A percentile compares a stretch with the other conserved stretches of the same genome.
Conservation (phyloP, 768 basidiomycete species). For the Tephrocybe sp. region DNA sequence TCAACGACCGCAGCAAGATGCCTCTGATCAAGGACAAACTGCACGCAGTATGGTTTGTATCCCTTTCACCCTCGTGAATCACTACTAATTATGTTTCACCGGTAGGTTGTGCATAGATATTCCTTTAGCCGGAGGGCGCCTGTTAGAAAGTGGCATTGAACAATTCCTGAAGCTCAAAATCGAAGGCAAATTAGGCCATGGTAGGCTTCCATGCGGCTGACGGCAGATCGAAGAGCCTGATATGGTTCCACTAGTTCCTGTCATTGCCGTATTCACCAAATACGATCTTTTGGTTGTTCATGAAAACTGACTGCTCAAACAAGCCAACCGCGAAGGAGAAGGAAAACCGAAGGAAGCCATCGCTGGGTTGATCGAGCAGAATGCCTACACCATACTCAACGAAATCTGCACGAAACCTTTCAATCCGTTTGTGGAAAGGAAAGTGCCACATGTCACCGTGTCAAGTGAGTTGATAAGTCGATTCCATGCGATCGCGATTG, state of each 20-base stretch:
- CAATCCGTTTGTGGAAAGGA: constrained; percentile 1
- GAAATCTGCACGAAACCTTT: constrained; percentile 5
- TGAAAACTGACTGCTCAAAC: constrained; percentile 2
- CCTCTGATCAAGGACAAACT: constrained; percentile 24
- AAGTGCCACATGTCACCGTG: constrained; percentile 12
- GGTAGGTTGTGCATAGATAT: constrained; percentile 31
- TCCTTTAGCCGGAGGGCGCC: constrained; percentile 22
- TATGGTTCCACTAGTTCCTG: constrained; percentile 22
- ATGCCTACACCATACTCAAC: neutral
- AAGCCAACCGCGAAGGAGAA: neutral
- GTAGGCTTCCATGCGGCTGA: constrained; percentile 13
- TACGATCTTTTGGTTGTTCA: constrained; percentile 24
- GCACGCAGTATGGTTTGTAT: constrained; percentile 29
- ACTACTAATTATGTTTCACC: neutral
- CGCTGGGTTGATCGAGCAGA: neutral
- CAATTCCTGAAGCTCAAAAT: constrained; percentile 21
- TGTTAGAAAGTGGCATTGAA: constrained; percentile 26
- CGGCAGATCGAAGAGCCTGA: neutral
- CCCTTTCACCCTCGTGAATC: neutral
- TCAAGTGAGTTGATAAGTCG: constrained; percentile 3
- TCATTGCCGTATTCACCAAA: constrained; percentile 34
- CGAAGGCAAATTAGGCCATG: constrained; percentile 10
- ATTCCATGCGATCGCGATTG: neutral
- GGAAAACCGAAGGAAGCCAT: neutral
- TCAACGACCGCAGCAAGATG: constrained; percentile 16